These are phyloP conservation scores for Mycena vitilis DNA, from an alignment of 768 basidiomycete species.

Conservation along the genomic window DNA sequence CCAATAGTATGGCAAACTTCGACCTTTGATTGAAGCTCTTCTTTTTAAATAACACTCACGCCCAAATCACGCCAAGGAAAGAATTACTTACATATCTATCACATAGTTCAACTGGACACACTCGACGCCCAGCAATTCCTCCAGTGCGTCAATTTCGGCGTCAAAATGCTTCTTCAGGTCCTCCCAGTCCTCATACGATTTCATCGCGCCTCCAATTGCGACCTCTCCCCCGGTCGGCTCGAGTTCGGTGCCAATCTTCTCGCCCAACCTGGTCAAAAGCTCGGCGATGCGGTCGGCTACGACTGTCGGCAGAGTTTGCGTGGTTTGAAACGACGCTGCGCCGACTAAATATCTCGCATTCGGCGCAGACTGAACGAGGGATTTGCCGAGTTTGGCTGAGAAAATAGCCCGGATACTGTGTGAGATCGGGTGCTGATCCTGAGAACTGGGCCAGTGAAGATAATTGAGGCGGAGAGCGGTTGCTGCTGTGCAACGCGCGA, in stretches of 20 bases:
- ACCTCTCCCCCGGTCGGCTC: not conserved
- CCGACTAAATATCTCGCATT: not conserved
- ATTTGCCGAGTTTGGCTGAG: not conserved
- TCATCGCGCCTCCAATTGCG: not conserved
- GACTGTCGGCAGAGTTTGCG: too few species aligned
- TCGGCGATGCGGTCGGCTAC: not conserved
- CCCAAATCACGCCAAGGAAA: too few species aligned
- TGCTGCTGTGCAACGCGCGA: constrained; percentile 2
- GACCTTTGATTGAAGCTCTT: too few species aligned
- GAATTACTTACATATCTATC: too few species aligned
- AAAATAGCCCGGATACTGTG: not conserved
- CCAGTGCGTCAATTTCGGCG: not conserved
- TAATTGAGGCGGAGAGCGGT: not conserved
- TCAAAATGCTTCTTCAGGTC: not conserved
- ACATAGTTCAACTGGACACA: too few species aligned
- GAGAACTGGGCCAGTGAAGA: not conserved
- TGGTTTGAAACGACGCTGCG: too few species aligned
- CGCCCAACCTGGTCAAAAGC: not conserved
- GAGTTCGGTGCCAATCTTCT: not conserved
- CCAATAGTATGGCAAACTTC: too few species aligned
- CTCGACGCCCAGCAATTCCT: not conserved
- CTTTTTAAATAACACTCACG: too few species aligned
- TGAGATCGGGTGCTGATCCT: not conserved
- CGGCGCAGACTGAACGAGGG: not conserved
- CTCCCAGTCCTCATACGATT: not conserved